Evolutionary conservation across 2,329 filamentous ascomycete genomes (phyloP).

Genomic region (Shiraia sp.): DNA sequence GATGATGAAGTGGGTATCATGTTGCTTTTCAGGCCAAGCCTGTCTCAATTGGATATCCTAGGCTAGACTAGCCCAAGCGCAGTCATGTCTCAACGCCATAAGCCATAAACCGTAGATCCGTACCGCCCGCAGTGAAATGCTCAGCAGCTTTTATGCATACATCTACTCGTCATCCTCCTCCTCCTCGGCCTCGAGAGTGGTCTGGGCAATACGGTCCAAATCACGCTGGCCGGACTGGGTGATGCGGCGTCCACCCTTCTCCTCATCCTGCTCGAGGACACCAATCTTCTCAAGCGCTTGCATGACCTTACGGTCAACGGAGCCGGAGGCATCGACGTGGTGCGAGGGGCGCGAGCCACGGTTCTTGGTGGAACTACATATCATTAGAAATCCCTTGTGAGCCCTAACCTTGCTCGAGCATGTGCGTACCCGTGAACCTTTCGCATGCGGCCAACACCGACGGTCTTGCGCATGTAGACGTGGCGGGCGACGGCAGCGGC

Average conservation of each 20-base stretch:
- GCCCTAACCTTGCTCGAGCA: neutral
- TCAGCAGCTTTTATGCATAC: constrained; percentile 21
- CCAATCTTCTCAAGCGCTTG: constrained; percentile 99
- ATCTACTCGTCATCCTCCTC: constrained; percentile 50
- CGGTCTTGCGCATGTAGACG: constrained; percentile 99
- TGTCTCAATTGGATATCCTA: constrained; percentile 40
- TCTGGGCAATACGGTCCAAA: constrained; percentile 75
- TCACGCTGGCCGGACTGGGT: constrained; percentile 98
- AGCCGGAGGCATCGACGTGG: constrained; percentile 94
- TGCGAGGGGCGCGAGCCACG: constrained; percentile 87
- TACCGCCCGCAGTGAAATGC: constrained; percentile 32
- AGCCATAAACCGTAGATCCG: constrained; percentile 41
- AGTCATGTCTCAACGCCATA: constrained; percentile 41
- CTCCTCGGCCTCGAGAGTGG: constrained; percentile 56
- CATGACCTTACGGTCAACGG: constrained; percentile 95
- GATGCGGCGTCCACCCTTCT: constrained; percentile 97
- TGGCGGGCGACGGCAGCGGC: constrained; percentile 95
- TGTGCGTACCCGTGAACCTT: constrained; percentile 74
- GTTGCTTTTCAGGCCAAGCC: constrained; percentile 39
- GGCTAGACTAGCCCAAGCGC: constrained; percentile 36
- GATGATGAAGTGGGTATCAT: constrained; percentile 25
- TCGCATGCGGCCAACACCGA: constrained; percentile 96
- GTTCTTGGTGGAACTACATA: constrained; percentile 76
- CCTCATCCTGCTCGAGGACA: constrained; percentile 95
- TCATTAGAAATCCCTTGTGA: constrained; percentile 7